Percentiles rank a stretch among this genome's conserved stretches.
phyloP scores from a whole-genome alignment of 2,329 filamentous ascomycete genomes.

The Malbranchea zuffiana region DNA sequence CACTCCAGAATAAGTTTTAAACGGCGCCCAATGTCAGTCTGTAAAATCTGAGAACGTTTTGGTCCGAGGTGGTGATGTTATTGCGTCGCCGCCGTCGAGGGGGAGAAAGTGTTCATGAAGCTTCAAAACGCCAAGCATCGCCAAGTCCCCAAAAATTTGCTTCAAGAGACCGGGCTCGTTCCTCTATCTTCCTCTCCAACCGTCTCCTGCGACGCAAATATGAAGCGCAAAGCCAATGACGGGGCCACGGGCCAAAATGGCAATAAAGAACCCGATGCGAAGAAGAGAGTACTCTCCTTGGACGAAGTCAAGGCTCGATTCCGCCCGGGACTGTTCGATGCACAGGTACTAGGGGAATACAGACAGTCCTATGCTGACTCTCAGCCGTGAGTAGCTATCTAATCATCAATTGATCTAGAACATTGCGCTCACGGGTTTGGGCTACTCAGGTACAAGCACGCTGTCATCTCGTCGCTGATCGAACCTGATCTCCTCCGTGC shows the following conservation, averaged over 20 bases:
- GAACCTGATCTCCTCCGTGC: slow-evolving; percentile 69
- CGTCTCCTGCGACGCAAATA: no score
- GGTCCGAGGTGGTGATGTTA: no score
- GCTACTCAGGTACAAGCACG: slow-evolving; percentile 84
- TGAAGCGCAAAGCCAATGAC: slow-evolving; percentile 37
- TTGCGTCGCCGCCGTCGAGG: no score
- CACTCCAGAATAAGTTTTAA: no score
- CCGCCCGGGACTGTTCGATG: slow-evolving; percentile 35
- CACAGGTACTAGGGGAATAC: slow-evolving; percentile 32
- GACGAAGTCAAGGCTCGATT: slow-evolving; percentile 33
- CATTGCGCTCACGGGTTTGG: neutral
- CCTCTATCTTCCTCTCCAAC: no score
- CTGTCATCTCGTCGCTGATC: slow-evolving; percentile 73
- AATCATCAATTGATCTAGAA: neutral
- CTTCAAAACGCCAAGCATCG: no score
- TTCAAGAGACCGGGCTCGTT: no score
- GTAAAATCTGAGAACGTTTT: no score
- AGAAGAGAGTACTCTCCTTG: slow-evolving; percentile 31
- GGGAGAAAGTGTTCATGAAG: no score
- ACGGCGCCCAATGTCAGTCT: no score
- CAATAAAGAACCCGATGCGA: slow-evolving; percentile 27
- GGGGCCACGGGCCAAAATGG: slow-evolving; percentile 20
- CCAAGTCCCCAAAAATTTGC: no score
- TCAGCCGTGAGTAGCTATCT: slow-evolving; percentile 27
- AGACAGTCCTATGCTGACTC: slow-evolving; percentile 34